Conservation (phyloP, 164 flowering plant genomes). For the Vitis rupestris region DNA sequence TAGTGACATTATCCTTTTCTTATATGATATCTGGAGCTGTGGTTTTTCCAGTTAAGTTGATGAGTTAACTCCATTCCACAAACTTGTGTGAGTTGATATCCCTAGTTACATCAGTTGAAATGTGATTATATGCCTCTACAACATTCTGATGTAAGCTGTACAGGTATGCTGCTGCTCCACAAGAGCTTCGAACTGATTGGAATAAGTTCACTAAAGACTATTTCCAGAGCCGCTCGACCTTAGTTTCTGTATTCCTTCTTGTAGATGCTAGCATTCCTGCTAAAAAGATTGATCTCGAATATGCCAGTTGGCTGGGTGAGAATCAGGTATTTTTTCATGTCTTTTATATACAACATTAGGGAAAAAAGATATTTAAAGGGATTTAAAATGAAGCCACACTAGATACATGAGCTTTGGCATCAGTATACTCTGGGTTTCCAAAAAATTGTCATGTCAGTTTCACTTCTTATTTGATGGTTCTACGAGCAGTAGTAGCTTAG, state of each 20-base stretch:
- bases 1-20: too few species aligned
- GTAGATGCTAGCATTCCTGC: conserved; percentile 96
- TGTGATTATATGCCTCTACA: too few species aligned
- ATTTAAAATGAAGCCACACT: background rate
- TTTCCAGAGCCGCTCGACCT: conserved; percentile 71
- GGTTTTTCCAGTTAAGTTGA: background rate
- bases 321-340: conserved; percentile 55
- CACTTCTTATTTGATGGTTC: background rate
- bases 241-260: conserved; percentile 89
- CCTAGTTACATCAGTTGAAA: too few species aligned
- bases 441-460: background rate
- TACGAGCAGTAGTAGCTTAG: background rate
- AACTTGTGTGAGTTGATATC: background rate
- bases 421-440: background rate
- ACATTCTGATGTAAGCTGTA: conserved; percentile 3
- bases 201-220: conserved; percentile 81
- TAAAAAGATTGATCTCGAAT: conserved; percentile 85
- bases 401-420: too few species aligned
- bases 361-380: background rate
- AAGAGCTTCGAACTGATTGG: conserved; percentile 78
- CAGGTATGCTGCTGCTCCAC: conserved; percentile 91
- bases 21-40: too few species aligned
- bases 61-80: background rate
- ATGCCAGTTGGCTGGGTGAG: conserved; percentile 95
- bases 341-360: background rate